Conservation (phyloP, 163 green algal species). For the Scenedesmus sp. region DNA sequence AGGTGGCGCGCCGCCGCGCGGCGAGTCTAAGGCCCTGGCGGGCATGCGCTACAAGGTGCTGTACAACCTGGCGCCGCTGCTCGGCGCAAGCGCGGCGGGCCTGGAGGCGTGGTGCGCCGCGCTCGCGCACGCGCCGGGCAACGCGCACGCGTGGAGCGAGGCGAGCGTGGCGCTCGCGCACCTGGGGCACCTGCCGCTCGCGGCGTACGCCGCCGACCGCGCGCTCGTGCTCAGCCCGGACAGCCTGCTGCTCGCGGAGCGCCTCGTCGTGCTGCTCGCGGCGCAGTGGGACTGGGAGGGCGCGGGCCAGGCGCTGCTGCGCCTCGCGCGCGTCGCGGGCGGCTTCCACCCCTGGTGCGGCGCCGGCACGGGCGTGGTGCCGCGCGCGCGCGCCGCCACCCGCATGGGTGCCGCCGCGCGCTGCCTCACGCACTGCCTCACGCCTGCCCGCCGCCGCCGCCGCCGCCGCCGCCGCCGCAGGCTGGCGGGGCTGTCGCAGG, state of each 20-base stretch:
- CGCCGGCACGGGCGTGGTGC: too few species aligned
- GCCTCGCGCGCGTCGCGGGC: background rate
- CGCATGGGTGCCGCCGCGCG: too few species aligned
- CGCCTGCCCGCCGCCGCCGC: too few species aligned
- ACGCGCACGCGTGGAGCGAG: constrained; percentile 19
- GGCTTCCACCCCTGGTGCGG: constrained; percentile 17
- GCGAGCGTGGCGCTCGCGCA: constrained; percentile 19
- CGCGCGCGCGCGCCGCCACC: too few species aligned
- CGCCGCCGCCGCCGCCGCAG: too few species aligned
- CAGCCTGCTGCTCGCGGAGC: constrained; percentile 9
- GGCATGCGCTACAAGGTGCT: constrained; percentile 10
- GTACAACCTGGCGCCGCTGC: background rate
- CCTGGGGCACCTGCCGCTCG: background rate
- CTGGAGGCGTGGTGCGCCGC: constrained; percentile 12
- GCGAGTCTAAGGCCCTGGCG: background rate
- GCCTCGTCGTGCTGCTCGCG: constrained; percentile 16
- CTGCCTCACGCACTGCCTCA: too few species aligned
- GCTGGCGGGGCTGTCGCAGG: too few species aligned
- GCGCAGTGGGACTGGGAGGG: constrained; percentile 22
- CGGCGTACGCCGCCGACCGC: constrained; percentile 1
- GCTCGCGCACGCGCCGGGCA: background rate
- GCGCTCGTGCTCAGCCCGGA: constrained; percentile 12
- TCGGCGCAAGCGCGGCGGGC: constrained; percentile 2
- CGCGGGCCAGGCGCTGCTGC: constrained; percentile 4
- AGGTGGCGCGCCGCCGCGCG: too few species aligned